Percentiles rank a stretch among this genome's conserved stretches.
Evolutionary conservation across 345 rosid genomes (phyloP).

Genomic region (Pseudoturritis turrita): DNA sequence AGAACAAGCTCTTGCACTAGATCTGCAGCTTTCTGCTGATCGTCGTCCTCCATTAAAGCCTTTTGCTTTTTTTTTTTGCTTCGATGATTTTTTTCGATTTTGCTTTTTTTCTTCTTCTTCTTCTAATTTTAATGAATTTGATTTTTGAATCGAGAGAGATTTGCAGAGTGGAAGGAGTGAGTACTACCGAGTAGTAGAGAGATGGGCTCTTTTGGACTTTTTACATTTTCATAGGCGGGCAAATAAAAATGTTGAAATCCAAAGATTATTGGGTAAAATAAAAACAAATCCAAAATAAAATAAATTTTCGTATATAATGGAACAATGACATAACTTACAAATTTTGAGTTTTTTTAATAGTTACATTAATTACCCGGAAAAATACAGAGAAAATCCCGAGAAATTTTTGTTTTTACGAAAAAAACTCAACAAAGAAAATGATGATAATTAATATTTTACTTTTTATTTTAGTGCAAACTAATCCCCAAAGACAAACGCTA

Average conservation of each 20-base stretch:
- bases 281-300: too few species aligned
- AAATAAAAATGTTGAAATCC: slow-evolving; percentile 3
- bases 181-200: not conserved
- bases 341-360: too few species aligned
- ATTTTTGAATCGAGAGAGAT: slow-evolving; percentile 11
- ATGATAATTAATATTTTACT: too few species aligned
- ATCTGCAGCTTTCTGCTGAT: slow-evolving; percentile 68
- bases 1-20: slow-evolving; percentile 79
- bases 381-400: too few species aligned
- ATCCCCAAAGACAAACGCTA: too few species aligned
- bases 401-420: too few species aligned
- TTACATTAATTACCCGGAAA: too few species aligned
- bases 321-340: too few species aligned
- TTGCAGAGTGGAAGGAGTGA: slow-evolving; percentile 17
- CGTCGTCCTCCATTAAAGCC: slow-evolving; percentile 77
- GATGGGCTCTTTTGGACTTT: slow-evolving; percentile 24
- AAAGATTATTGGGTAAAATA: not conserved
- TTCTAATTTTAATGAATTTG: not conserved
- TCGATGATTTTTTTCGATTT: not conserved
- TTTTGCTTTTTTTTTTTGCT: not conserved
- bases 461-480: too few species aligned
- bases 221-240: slow-evolving; percentile 11
- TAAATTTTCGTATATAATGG: too few species aligned
- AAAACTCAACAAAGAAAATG: too few species aligned
- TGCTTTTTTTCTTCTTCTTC: not conserved